A percentile compares a stretch with the other conserved stretches of the same genome.
These are phyloP conservation scores for Pyrenochaeta sp. DNA, from an alignment of 2,329 filamentous ascomycete species.

Conservation along the genomic window DNA sequence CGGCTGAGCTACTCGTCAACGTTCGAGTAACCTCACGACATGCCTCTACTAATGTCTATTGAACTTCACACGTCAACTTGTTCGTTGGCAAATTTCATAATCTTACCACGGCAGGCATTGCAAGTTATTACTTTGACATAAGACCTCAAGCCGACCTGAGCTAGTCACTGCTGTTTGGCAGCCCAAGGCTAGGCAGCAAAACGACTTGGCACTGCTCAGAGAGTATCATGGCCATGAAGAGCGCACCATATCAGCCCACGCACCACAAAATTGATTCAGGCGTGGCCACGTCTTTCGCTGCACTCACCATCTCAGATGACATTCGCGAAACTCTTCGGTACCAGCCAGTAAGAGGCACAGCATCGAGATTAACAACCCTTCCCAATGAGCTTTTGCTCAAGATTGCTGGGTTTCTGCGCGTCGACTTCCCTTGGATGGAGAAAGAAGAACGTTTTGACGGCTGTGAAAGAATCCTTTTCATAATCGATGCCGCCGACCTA, in stretches of 20 bases:
- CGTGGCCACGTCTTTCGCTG: background rate
- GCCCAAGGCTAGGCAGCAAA: too few relatives aligned
- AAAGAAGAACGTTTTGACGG: conserved; percentile 5
- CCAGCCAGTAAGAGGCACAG: background rate
- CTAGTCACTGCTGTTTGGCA: too few relatives aligned
- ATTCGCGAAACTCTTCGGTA: background rate
- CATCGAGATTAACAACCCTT: background rate
- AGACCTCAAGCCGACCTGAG: too few relatives aligned
- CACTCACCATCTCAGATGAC: background rate
- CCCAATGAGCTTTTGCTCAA: conserved; percentile 1
- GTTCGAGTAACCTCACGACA: background rate
- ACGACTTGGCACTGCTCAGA: background rate
- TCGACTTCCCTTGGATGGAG: background rate
- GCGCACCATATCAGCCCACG: background rate
- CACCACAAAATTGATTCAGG: background rate
- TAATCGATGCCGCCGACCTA: background rate
- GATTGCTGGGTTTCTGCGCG: conserved; percentile 2
- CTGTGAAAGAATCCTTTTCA: background rate
- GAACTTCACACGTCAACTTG: too few relatives aligned
- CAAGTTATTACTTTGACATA: too few relatives aligned
- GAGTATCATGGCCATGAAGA: background rate
- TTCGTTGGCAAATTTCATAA: too few relatives aligned
- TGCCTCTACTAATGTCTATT: too few relatives aligned
- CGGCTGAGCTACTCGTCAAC: background rate
- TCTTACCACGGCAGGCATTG: too few relatives aligned